Evolutionary conservation across 352 stramenopile genomes (phyloP), one percentile per base, ranked within the genome.

Genomic region (Globisporangium paroecandrum): DNA sequence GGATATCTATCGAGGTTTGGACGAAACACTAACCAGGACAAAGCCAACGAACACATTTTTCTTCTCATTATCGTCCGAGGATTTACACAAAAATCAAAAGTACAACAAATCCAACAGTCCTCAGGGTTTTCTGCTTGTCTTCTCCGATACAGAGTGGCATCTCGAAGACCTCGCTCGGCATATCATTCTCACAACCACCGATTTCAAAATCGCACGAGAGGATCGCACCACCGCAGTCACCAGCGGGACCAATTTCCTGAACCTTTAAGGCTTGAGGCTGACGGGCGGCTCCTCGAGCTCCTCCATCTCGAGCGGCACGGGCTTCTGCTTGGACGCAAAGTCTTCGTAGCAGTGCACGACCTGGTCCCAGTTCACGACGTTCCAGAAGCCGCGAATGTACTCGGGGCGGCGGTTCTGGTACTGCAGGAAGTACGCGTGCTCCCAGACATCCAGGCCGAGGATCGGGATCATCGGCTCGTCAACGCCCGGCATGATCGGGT

Each of bases 361-460:
- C 68, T 81, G 70, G 55, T 88, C 76, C 81, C 81, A 93, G 71
- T 93, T 91, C 51, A 90, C 89, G 67, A 98, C 85, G 77, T 97
- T 97, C 93, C 93, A 98, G 78, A 90, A 97, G 71, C 85, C 95
- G 38, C 70, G 82, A 54, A 98, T 92, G 83, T 98, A 97, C 70
- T 94, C 85, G 18, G 89, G 82, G 54, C 89, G 78, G 58, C 85
- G 79, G 78, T 97, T 97, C 68, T 97, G 87, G 79, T 97, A 97
- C 75, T 97, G 91, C 62, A 97, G 75, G 74, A 90, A 98, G 79
- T 98, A 98, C 10, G 92, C 90, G 78, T 98, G 93, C 77, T 99
- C 95, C 97, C 97, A 99, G 51, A 98, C 92, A 77, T 99, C 94
- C 25, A 97, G 72, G 22, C 90, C 94, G 25, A 99, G 81, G 69